Conservation (phyloP, 1,284 basidiomycete species). For the Ganoderma leucocontextum region DNA sequence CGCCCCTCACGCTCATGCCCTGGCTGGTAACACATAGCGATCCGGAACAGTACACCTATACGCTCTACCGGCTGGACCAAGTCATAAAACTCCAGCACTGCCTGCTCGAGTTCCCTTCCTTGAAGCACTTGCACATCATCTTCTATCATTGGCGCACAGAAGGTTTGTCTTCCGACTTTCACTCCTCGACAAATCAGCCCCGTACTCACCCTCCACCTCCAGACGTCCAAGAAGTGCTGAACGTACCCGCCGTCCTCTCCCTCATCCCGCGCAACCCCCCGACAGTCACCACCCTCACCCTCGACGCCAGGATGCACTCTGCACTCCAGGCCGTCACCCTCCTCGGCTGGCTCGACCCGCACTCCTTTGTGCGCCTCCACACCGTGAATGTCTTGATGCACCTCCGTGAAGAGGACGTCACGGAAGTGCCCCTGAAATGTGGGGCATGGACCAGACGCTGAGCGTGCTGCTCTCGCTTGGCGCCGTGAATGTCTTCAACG, state of each 20-base stretch:
- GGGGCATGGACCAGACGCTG: slow-evolving; percentile 30
- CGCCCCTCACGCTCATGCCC: slow-evolving; percentile 29
- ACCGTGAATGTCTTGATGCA: slow-evolving; percentile 27
- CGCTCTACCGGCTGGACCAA: slow-evolving; percentile 29
- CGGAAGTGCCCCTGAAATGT: slow-evolving; percentile 12
- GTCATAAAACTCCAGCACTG: slow-evolving; percentile 25
- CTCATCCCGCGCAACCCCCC: slow-evolving; percentile 22
- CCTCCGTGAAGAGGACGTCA: slow-evolving; percentile 18
- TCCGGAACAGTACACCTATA: slow-evolving; percentile 26
- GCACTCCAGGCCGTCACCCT: slow-evolving; percentile 19
- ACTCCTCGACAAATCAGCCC: background rate
- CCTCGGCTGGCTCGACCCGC: slow-evolving; percentile 27
- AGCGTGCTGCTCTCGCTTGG: slow-evolving; percentile 30
- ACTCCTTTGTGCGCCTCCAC: slow-evolving; percentile 22
- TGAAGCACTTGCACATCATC: slow-evolving; percentile 29
- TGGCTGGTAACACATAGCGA: slow-evolving; percentile 26
- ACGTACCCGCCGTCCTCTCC: slow-evolving; percentile 20
- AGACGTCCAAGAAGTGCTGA: slow-evolving; percentile 23
- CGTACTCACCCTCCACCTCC: background rate
- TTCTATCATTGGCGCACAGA: slow-evolving; percentile 28
- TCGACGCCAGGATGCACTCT: slow-evolving; percentile 27
- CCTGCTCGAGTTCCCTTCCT: slow-evolving; percentile 19
- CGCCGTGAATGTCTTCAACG: slow-evolving; percentile 22
- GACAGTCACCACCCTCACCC: slow-evolving; percentile 24
- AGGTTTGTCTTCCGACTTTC: slow-evolving; percentile 13